Evolutionary conservation across 2,329 filamentous ascomycete species (phyloP).

Genomic region (Fusarium virguliforme): DNA sequence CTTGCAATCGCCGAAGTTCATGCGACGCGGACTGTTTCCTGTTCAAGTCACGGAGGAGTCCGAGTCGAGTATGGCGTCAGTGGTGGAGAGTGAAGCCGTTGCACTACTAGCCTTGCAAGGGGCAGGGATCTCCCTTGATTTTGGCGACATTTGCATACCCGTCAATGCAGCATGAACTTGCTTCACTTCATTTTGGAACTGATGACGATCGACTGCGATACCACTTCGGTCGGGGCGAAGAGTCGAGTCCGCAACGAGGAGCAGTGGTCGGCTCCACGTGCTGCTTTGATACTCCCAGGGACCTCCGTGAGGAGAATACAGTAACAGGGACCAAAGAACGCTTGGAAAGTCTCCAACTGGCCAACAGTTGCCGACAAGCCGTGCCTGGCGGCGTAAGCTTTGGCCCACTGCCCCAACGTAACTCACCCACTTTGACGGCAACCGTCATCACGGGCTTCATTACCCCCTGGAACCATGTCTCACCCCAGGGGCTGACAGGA

Average conservation of each 20-base stretch:
- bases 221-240: neutral
- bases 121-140: neutral
- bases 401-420: neutral
- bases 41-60: neutral
- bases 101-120: conserved; percentile 7
- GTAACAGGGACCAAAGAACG: neutral
- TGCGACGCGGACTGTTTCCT: conserved; percentile 7
- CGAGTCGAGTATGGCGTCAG: neutral
- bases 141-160: neutral
- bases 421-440: conserved; percentile 2
- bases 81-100: conserved; percentile 7
- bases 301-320: neutral
- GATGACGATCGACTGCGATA: conserved; percentile 2
- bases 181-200: conserved; percentile 1
- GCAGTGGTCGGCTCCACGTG: neutral
- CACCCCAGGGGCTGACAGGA: conserved; percentile 4
- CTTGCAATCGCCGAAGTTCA: conserved; percentile 4
- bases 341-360: neutral
- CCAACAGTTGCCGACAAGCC: neutral
- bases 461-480: conserved; percentile 5
- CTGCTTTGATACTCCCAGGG: neutral
- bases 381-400: conserved; percentile 1
- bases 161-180: neutral
- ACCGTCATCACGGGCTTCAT: neutral
- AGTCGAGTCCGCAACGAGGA: neutral